Percentiles rank a stretch among this genome's conserved stretches.
phyloP scores from a whole-genome alignment of 371 early-diverging fungal species.

The Batkoa obscura region DNA sequence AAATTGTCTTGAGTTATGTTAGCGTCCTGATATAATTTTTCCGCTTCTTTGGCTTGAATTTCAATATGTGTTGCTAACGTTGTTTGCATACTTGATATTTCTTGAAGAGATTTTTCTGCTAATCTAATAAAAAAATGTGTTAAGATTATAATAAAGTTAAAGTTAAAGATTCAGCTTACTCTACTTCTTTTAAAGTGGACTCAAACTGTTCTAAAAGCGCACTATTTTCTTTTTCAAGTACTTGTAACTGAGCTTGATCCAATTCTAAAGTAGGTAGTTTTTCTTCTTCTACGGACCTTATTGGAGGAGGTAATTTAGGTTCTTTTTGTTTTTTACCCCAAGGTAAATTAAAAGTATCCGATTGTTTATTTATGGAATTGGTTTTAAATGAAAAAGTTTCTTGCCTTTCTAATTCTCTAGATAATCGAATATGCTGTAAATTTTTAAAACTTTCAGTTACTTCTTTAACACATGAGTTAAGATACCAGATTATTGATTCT shows the following conservation, averaged over 20 bases:
- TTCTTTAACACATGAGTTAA: too few relatives aligned
- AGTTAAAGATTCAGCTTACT: slow-evolving; percentile 4
- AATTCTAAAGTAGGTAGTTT: slow-evolving; percentile 10
- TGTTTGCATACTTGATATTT: slow-evolving; percentile 41
- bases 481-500: too few relatives aligned
- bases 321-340: not conserved
- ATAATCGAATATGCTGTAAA: slow-evolving; percentile 22
- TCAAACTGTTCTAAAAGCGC: slow-evolving; percentile 34
- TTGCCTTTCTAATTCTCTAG: slow-evolving; percentile 25
- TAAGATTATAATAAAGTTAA: too few relatives aligned
- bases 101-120: slow-evolving; percentile 41
- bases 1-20: slow-evolving; percentile 33
- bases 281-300: not conserved
- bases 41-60: slow-evolving; percentile 42
- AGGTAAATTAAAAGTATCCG: not conserved
- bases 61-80: slow-evolving; percentile 40
- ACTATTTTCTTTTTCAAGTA: slow-evolving; percentile 37
- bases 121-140: slow-evolving; percentile 2
- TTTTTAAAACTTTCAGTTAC: too few relatives aligned
- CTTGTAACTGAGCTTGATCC: slow-evolving; percentile 31
- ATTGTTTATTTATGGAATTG: not conserved
- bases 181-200: slow-evolving; percentile 32
- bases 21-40: slow-evolving; percentile 41
- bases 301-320: not conserved
- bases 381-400: slow-evolving; percentile 15